Evolutionary conservation across 192 early-diverging fungal species (phyloP), one percentile per base, ranked within the genome.

Genomic region (Chytriomyces sp.): DNA sequence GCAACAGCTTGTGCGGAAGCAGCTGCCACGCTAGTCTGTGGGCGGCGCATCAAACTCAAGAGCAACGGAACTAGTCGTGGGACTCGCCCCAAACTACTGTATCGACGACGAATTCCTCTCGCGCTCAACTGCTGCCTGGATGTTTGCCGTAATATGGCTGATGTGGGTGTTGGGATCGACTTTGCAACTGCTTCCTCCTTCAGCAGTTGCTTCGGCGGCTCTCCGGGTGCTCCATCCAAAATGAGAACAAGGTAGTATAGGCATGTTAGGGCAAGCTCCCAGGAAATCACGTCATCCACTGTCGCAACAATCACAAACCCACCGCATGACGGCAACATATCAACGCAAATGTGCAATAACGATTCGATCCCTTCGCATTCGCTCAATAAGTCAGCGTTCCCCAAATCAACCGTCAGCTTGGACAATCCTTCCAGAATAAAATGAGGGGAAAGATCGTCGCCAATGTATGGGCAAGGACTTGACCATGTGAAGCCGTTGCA

Each of bases 181-280:
- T 35, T 35, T 35, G 35, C 35, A 35, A 35, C 35, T 4, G 35
- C 35, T 35, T 35, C 43, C 43, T 62, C 28, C 61, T 63, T 73
- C 24, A 7, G 0, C 16, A 11, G 7, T n/a, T 13, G 10, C 62
- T 13, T 64, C 20, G 26, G 62, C 10, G 45, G 45, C 45, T 46
- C 60, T n/a, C 60, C 71, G 44, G 43, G 35, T n/a, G 71, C 61
- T 16, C 71, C 71, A 63, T 73, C 71, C 18, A 61, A 13, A n/a
- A 73, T 62, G 11, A 73, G 60, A n/a, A 73, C 71, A 13, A 73
- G 35, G 63, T 73, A 23, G 18, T 62, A 62, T 44, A 73, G 47
- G 47, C 71, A 73, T 35, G 71, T 62, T 5, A 73, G 20, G 8
- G 53, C 60, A 7, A 73, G 28, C 8, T 73, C 71, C 61, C 47